Evolutionary conservation across 345 rosid genomes (phyloP), one percentile per base, ranked within the genome.

Genomic region (Aquilaria malaccensis): DNA sequence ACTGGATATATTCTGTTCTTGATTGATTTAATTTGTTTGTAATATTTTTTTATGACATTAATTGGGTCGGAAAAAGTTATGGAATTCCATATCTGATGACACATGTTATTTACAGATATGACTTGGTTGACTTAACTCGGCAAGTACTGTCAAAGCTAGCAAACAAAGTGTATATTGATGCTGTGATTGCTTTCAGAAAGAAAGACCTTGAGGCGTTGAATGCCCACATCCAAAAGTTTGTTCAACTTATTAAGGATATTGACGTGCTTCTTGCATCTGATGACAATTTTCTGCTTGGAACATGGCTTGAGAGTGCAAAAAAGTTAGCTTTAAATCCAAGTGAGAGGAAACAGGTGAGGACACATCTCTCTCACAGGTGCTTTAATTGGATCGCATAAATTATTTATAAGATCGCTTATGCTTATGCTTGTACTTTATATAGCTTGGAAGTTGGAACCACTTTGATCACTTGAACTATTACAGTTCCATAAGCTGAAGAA

Each of bases 141-240:
- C 98, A 93, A 84, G 98, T 80, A 32, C 66, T 93, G 66, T 89
- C 98, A 14, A 93, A 93, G 83, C 77, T 87, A 37, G 91, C 98
- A 68, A 93, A 87, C 67, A 70, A 83, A 70, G 96, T 82, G 13
- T 89, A 85, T 46, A n/a, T 70, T 11, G 89, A 87, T 67, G 91
- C 97, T 10, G 67, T 84, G 51, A 72, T 46, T 3, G 87, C 97
- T 71, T 93, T 79, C 56, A 72, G 13, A 30, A 64, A 53, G 71
- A 70, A 87, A 72, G 83, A 89, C 72, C 75, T 63, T 7, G 61
- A 52, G 63, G 76, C 79, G 66, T 74, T 93, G 64, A 72, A 70
- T 61, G 56, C 31, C 50, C 72, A 65, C 11, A 75, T 83, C 73
- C 67, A 70, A 62, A 83, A 81, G 45, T 93, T 87, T 67, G 56